These are phyloP conservation scores for Mytilinidion resinicola DNA, from an alignment of 495 filamentous ascomycete species.

Conservation along the genomic window DNA sequence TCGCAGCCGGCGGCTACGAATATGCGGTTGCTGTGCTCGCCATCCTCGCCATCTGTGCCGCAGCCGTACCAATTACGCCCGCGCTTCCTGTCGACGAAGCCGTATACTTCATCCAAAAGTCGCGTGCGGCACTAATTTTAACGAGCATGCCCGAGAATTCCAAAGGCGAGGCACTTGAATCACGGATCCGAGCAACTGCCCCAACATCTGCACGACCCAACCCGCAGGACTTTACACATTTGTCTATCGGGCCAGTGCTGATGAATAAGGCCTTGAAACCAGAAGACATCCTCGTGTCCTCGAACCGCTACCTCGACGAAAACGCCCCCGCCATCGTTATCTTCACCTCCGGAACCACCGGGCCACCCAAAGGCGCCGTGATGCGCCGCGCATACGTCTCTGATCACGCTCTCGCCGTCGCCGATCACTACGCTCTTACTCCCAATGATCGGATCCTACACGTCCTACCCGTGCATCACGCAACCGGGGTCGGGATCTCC, in stretches of 20 bases:
- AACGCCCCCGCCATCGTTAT: conserved; percentile 35
- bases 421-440: conserved; percentile 33
- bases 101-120: conserved; percentile 40
- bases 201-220: conserved; percentile 23
- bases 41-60: conserved; percentile 42
- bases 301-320: conserved; percentile 32
- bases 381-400: conserved; percentile 35
- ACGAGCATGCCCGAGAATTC: conserved; percentile 19
- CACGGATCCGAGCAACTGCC: conserved; percentile 8
- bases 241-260: conserved; percentile 18
- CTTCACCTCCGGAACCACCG: conserved; percentile 40
- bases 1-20: conserved; percentile 46
- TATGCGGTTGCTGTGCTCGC: conserved; percentile 44
- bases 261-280: conserved; percentile 16
- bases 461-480: conserved; percentile 45
- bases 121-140: conserved; percentile 26
- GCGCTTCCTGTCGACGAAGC: conserved; percentile 41
- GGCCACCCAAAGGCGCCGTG: conserved; percentile 38
- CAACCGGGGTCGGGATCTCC: conserved; percentile 43
- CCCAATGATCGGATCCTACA: conserved; percentile 36
- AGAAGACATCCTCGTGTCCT: conserved; percentile 29
- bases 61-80: conserved; percentile 34
- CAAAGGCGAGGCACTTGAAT: conserved; percentile 27
- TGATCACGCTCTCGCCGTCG: conserved; percentile 31
- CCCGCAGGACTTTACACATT: neutral